These are phyloP conservation scores for Colletotrichum abscissum DNA, from an alignment of 2,329 filamentous ascomycete genomes.

Conservation along the genomic window DNA sequence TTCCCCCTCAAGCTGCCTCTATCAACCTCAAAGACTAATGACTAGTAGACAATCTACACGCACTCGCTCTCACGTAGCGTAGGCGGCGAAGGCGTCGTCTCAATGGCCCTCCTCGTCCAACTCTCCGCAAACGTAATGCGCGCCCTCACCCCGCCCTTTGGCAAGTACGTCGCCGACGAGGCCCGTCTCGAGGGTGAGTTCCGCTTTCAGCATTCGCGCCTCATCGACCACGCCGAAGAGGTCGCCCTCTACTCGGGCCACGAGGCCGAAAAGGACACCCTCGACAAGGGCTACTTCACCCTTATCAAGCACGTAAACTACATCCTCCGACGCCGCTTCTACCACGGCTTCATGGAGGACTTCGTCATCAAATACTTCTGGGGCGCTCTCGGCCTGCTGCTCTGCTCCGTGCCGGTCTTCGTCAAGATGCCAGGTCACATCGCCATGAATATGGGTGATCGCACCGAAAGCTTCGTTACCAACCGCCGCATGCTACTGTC, in stretches of 20 bases:
- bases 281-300: slow-evolving; percentile 99
- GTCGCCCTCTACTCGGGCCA: slow-evolving; percentile 93
- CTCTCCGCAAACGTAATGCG: slow-evolving; percentile 94
- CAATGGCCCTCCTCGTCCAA: slow-evolving; percentile 95
- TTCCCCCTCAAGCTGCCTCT: not conserved
- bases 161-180: slow-evolving; percentile 97
- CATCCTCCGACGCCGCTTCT: slow-evolving; percentile 88
- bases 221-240: slow-evolving; percentile 97
- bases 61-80: slow-evolving; percentile 93
- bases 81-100: slow-evolving; percentile 94
- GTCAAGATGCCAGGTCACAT: slow-evolving; percentile 85
- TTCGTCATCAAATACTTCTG: slow-evolving; percentile 99
- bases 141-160: slow-evolving; percentile 93
- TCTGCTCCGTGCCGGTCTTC: slow-evolving; percentile 96
- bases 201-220: slow-evolving; percentile 90
- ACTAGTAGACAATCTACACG: slow-evolving; percentile 83
- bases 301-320: slow-evolving; percentile 99
- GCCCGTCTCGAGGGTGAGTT: slow-evolving; percentile 95
- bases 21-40: not conserved
- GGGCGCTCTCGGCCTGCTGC: slow-evolving; percentile 89
- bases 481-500: slow-evolving; percentile 92
- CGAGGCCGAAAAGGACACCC: slow-evolving; percentile 92
- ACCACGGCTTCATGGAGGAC: slow-evolving; percentile 99
- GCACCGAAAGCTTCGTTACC: slow-evolving; percentile 86
- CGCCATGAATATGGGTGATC: slow-evolving; percentile 74